Conservation (phyloP, 1,139 yeast species). For the Debaryomyces sp. region DNA sequence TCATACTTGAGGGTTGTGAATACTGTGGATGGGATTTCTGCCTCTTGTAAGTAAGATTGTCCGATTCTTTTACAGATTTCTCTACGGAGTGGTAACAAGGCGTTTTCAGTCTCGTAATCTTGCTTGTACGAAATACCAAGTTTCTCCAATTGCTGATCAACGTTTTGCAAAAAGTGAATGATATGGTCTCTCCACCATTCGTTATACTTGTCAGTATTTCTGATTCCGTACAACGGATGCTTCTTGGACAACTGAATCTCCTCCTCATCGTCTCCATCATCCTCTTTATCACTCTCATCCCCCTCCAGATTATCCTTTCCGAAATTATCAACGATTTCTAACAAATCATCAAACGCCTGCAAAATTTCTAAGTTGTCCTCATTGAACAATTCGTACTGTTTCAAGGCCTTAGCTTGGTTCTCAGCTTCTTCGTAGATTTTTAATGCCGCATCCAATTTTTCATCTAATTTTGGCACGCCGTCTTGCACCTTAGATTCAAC, state of each 20-base stretch:
- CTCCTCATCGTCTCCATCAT: constrained; percentile 25
- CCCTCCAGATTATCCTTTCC: constrained; percentile 56
- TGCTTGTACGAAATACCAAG: constrained; percentile 10
- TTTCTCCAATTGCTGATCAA: constrained; percentile 26
- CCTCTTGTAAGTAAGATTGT: constrained; percentile 61
- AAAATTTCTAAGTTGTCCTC: constrained; percentile 51
- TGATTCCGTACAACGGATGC: constrained; percentile 58
- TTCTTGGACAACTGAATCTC: constrained; percentile 38
- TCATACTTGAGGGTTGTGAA: constrained; percentile 62
- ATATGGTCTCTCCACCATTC: constrained; percentile 62
- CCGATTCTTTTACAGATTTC: constrained; percentile 56
- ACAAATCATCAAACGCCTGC: constrained; percentile 60
- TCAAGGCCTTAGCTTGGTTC: constrained; percentile 26
- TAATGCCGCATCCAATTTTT: constrained; percentile 46
- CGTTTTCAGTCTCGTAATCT: constrained; percentile 12
- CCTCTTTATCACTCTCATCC: constrained; percentile 32
- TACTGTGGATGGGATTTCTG: constrained; percentile 60
- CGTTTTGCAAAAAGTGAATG: constrained; percentile 40
- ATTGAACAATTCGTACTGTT: constrained; percentile 33
- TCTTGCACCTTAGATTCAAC: constrained; percentile 34
- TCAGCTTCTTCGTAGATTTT: constrained; percentile 50
- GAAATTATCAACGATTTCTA: constrained; percentile 67
- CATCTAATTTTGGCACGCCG: constrained; percentile 32
- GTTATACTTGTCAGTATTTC: constrained; percentile 40
- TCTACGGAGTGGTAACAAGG: constrained; percentile 28